Base-by-base conservation (phyloP, 2,329 filamentous ascomycete genomes). In the Colletotrichum gigasporum region DNA sequence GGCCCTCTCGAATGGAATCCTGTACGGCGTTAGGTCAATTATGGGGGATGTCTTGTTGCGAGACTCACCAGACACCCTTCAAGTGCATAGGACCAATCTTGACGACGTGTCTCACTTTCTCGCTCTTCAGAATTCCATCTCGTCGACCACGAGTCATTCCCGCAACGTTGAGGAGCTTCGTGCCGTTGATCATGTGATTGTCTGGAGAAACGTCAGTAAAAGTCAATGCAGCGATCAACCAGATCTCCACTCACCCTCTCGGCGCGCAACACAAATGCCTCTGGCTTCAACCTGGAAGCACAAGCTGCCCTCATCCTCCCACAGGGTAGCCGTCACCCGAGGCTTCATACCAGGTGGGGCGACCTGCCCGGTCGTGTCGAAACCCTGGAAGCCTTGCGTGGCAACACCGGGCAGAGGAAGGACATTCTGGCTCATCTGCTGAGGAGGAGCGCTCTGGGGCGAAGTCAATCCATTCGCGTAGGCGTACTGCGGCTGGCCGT, bases 61-160 rank as follows among this genome's bases (percentile, higher is more conserved):
- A 20, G 63, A 82, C 91, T 82, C 85, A 96, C 94, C 94, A 97
- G 69, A 97, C 94, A 73, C 96, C 96, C 82, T 99, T 99, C 44
- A 99, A 82, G 76, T 98, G 96, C 96, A 99, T 99, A 4, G 96
- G 96, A 0, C 96, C 96, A 76, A 99, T 98, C 81, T 99, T 99
- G 65, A 98, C 96, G 11, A 98, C 96, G 78, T 97, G 94, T 70
- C 96, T 90, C 61, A 94, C 89, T 80, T 98, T 99, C 79, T 98
- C 96, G 76, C 95, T 97, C 82, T 99, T 99, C 63, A 99, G 80
- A 70, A 99, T 98, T 48, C 96, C 96, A 74, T 99, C 96, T 73
- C 96, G 88, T 69, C 96, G 90, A 59, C 96, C 96, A 76, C 96
- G 88, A 12, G 96, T 99, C 96, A 99, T 99, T 11, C 96, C 95